Conservation (phyloP, 441 rosid genomes). For the Raphanus hybrid region DNA sequence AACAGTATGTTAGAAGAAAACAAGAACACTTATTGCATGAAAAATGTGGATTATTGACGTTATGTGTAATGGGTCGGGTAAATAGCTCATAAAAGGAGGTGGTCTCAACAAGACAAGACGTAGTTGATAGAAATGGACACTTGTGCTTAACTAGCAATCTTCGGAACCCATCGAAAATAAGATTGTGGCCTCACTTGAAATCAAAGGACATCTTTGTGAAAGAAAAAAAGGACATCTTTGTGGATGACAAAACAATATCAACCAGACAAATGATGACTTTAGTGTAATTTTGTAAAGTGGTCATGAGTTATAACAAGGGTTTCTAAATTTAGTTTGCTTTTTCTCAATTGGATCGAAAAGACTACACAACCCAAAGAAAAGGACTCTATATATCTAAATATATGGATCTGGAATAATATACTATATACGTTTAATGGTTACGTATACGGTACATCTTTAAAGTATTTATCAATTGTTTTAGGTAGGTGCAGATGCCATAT, state of each 20-base stretch:
- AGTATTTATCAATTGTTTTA: background rate
- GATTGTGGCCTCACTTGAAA: slow-evolving; percentile 11
- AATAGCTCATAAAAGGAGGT: slow-evolving; percentile 8
- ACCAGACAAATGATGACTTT: slow-evolving; percentile 21
- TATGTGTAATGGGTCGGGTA: slow-evolving; percentile 7
- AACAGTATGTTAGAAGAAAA: background rate
- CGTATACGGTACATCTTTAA: background rate
- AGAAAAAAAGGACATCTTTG: slow-evolving; percentile 7
- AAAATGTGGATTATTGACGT: slow-evolving; percentile 6
- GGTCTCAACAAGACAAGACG: slow-evolving; percentile 21
- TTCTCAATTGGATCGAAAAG: slow-evolving; percentile 16
- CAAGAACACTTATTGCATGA: background rate
- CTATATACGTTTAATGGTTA: background rate
- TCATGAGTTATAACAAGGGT: slow-evolving; percentile 11
- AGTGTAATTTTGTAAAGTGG: slow-evolving; percentile 12
- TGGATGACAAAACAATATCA: slow-evolving; percentile 16
- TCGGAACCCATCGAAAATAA: slow-evolving; percentile 4
- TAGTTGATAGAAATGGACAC: slow-evolving; percentile 18
- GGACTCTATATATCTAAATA: background rate
- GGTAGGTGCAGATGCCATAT: slow-evolving; percentile 4
- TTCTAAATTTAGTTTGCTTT: slow-evolving; percentile 1
- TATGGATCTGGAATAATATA: background rate
- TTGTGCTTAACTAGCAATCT: slow-evolving; percentile 1
- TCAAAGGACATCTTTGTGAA: slow-evolving; percentile 7
- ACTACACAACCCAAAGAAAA: background rate